Percentiles rank a stretch among this genome's conserved stretches.
Conservation (phyloP, 2,329 filamentous ascomycete genomes). For the Aspergillus luchuensis region DNA sequence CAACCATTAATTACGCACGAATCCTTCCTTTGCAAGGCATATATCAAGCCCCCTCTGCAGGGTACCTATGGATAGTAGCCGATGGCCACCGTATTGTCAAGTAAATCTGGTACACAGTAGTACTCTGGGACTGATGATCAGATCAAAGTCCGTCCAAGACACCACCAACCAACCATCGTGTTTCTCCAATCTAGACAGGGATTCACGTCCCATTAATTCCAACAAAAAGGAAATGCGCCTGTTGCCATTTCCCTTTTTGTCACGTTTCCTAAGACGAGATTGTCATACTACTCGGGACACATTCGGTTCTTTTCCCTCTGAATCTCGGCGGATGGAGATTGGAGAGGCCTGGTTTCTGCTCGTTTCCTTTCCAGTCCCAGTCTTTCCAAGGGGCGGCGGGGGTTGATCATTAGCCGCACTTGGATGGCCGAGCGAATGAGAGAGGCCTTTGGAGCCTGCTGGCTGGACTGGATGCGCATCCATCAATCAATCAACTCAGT, state of each 20-base stretch:
- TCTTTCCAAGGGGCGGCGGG: neutral
- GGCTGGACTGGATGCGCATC: neutral
- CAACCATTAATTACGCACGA: constrained; percentile 1
- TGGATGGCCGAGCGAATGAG: constrained; percentile 9
- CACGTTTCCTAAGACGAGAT: neutral
- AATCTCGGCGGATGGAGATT: neutral
- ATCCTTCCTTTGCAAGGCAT: neutral
- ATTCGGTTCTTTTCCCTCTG: neutral
- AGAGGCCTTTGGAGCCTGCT: neutral
- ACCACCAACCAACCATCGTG: neutral
- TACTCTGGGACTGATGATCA: neutral
- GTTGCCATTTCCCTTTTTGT: neutral
- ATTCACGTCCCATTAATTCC: neutral
- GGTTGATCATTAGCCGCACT: constrained; percentile 9
- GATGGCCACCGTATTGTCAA: neutral
- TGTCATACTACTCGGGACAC: neutral
- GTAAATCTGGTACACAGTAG: no score
- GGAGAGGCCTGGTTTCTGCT: no score
- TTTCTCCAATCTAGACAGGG: neutral
- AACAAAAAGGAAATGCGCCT: no score
- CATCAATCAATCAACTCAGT: neutral
- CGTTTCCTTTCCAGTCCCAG: neutral
- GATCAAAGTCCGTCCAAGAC: neutral
- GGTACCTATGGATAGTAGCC: neutral
- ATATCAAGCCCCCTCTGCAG: neutral